phyloP scores from a whole-genome alignment of 2,329 filamentous ascomycete genomes.

The Sporothrix globosa region DNA sequence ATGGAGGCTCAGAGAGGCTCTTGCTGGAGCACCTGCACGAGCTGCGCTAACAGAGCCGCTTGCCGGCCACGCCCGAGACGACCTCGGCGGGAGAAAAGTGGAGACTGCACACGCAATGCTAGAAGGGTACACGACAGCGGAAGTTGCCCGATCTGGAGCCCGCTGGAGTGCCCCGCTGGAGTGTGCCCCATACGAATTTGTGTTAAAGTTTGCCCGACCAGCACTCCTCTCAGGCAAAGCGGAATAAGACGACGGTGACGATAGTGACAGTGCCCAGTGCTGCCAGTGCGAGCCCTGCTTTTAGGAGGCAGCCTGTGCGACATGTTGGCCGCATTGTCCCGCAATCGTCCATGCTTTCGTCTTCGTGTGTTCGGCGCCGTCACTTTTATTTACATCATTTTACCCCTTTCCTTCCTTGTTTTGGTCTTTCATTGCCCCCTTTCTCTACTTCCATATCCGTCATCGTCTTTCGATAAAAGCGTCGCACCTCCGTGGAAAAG shows the following conservation, averaged over 20 bases:
- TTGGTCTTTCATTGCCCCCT: neutral
- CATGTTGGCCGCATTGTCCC: too few species aligned
- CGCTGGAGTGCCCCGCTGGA: too few species aligned
- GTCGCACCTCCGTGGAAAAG: neutral
- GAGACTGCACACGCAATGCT: neutral
- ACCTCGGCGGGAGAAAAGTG: slow-evolving; percentile 1
- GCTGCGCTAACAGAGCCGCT: neutral
- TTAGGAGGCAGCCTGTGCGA: slow-evolving; percentile 5
- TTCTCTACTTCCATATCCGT: neutral
- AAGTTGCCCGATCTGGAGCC: neutral
- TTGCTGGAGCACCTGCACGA: neutral
- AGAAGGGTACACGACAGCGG: neutral
- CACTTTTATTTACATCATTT: neutral
- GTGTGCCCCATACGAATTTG: too few species aligned
- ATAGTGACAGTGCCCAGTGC: neutral
- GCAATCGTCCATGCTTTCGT: too few species aligned
- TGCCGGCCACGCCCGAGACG: slow-evolving; percentile 5
- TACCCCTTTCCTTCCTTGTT: neutral
- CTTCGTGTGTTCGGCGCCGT: too few species aligned
- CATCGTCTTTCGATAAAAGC: neutral
- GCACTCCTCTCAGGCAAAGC: too few species aligned
- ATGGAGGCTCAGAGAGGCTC: slow-evolving; percentile 7
- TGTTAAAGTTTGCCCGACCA: too few species aligned
- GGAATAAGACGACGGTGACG: too few species aligned
- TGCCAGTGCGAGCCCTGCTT: neutral